Conservation (phyloP, 805 yeast genomes). For the Nakazawaea populi region DNA sequence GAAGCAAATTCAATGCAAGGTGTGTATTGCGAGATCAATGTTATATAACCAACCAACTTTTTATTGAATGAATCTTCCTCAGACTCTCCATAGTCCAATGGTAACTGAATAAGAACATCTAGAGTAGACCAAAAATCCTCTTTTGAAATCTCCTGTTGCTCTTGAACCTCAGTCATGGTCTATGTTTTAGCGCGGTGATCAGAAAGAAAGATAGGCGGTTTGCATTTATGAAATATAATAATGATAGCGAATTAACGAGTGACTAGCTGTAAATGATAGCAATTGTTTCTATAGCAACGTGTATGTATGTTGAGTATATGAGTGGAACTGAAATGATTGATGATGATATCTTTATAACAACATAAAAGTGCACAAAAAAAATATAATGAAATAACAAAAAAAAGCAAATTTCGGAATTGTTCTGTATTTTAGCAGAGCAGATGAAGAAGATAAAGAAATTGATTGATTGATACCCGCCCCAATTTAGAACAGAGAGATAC, state of each 20-base stretch:
- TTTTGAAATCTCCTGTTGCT: constrained; percentile 16
- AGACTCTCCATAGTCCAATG: constrained; percentile 13
- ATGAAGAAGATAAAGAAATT: too few relatives aligned
- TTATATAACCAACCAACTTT: constrained; percentile 26
- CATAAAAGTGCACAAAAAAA: too few relatives aligned
- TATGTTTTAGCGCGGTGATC: too few relatives aligned
- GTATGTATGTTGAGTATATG: not conserved
- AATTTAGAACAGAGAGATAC: too few relatives aligned
- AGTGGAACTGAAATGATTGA: too few relatives aligned
- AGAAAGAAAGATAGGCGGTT: too few relatives aligned
- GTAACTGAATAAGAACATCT: constrained; percentile 22
- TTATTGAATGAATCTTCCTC: constrained; percentile 25
- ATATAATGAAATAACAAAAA: not conserved
- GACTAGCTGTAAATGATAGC: too few relatives aligned
- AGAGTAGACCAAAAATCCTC: constrained; percentile 27
- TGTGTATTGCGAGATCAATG: constrained; percentile 18
- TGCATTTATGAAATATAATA: not conserved
- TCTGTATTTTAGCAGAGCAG: too few relatives aligned
- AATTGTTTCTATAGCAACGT: too few relatives aligned
- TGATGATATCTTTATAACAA: too few relatives aligned
- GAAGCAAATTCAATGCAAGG: constrained; percentile 18
- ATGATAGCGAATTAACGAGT: too few relatives aligned
- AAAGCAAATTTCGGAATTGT: too few relatives aligned
- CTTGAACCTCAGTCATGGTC: not conserved
- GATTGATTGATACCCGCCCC: not conserved